Percentiles rank a stretch among this genome's conserved stretches.
Conservation (phyloP, 2,329 filamentous ascomycete species). For the Gremmenia infestans region DNA sequence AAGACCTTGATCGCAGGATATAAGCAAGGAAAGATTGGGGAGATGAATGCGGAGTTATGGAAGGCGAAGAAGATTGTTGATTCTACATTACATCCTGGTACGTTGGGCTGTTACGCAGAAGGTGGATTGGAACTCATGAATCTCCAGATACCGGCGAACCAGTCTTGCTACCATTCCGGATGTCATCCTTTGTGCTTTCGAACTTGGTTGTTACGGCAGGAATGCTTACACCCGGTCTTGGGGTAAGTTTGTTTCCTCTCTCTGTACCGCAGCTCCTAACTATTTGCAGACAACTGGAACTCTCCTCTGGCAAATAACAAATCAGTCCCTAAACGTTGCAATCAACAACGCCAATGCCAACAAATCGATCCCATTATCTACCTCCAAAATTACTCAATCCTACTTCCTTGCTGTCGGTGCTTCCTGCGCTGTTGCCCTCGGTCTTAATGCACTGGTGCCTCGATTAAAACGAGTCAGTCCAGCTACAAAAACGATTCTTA, state of each 20-base stretch:
- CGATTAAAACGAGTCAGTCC: slow-evolving; percentile 73
- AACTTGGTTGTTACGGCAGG: slow-evolving; percentile 93
- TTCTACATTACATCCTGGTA: slow-evolving; percentile 92
- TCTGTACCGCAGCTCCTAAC: slow-evolving; percentile 7
- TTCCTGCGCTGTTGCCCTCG: slow-evolving; percentile 88
- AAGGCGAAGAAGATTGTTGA: slow-evolving; percentile 95
- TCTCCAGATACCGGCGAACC: slow-evolving; percentile 79
- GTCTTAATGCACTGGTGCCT: slow-evolving; percentile 85
- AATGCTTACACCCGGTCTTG: slow-evolving; percentile 89
- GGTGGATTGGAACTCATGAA: slow-evolving; percentile 4
- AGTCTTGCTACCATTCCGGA: slow-evolving; percentile 91
- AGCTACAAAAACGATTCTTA: slow-evolving; percentile 68
- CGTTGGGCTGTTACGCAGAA: slow-evolving; percentile 20
- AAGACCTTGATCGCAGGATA: slow-evolving; percentile 78
- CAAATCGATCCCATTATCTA: slow-evolving; percentile 87
- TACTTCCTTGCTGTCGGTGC: slow-evolving; percentile 90
- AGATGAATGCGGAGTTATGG: slow-evolving; percentile 92
- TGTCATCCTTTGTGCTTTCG: slow-evolving; percentile 91
- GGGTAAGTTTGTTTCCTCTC: slow-evolving; percentile 42
- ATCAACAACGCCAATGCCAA: slow-evolving; percentile 98
- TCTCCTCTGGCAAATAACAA: slow-evolving; percentile 89
- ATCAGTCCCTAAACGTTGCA: slow-evolving; percentile 96
- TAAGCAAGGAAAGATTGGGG: slow-evolving; percentile 72
- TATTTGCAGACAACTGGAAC: slow-evolving; percentile 66
- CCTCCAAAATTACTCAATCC: slow-evolving; percentile 75